Evolutionary conservation across 2,329 filamentous ascomycete species (phyloP).

Genomic region (Aspergillus carbonarius): DNA sequence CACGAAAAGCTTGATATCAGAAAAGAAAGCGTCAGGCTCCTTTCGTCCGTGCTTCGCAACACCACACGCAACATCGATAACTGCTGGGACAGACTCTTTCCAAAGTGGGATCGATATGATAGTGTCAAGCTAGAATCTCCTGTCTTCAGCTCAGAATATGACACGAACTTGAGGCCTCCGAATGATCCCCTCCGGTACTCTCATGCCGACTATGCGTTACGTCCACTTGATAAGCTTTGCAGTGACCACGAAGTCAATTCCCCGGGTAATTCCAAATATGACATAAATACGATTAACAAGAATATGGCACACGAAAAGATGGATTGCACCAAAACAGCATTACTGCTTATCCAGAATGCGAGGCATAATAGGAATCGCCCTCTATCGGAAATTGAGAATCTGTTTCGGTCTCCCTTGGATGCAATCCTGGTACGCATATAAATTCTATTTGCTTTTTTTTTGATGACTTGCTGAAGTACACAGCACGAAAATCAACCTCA

Average conservation of each 20-base stretch:
- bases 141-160: conserved; percentile 45
- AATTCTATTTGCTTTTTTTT: background rate
- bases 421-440: background rate
- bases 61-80: conserved; percentile 9
- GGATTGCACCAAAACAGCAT: background rate
- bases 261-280: background rate
- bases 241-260: background rate
- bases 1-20: conserved; percentile 38
- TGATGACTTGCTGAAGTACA: background rate
- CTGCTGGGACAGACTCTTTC: conserved; percentile 22
- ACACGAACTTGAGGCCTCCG: conserved; percentile 47
- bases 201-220: background rate
- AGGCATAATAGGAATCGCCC: background rate
- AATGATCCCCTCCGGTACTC: conserved; percentile 9
- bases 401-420: background rate
- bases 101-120: conserved; percentile 20
- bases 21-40: conserved; percentile 28
- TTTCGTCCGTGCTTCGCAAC: conserved; percentile 31
- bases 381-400: background rate
- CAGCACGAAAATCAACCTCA: background rate
- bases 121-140: conserved; percentile 48
- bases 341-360: background rate
- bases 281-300: background rate
- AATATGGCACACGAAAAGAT: background rate
- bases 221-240: background rate